Base-by-base conservation (phyloP, 352 stramenopile species). In the Phytophthora hybrid region DNA sequence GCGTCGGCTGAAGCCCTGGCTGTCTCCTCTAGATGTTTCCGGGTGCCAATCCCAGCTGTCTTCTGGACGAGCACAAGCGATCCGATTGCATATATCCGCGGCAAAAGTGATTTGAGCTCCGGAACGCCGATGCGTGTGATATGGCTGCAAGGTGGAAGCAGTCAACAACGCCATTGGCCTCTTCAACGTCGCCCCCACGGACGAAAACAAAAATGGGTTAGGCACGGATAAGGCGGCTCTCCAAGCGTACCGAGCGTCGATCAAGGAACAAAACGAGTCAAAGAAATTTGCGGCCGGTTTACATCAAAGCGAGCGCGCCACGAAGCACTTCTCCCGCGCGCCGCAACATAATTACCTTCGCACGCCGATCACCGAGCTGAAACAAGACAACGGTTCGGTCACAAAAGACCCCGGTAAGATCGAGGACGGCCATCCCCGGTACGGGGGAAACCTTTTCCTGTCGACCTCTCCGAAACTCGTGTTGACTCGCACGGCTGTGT, bases 221-320 rank as follows among this genome's bases (percentile, higher is more conserved):
- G 26, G 60, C 1, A 49, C 64, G 53, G 21, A 37, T 14, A 70
- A 65, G 18, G n/a, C 21, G 14, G 11, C 37, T 47, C 26, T 69
- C 3, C 37, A 53, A 5, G 44, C 58, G 0, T 26, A 69, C 26
- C 37, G 32, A 1, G 52, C 41, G 0, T 29, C 8, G 1, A 47
- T 73, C 18, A 52, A 77, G 32, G 31, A 58, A 6, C 41, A 58
- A 0, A 71, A 66, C 9, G 21, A 72, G 51, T 44, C 14, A 14
- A 69, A 69, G 53, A 73, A 69, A 21, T 63, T 73, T 63, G 59
- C 63, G 9, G 62, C 58, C 0, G 70, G 73, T 32, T 41, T 69
- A 46, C 63, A 66, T 10, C 29, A 61, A 0, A 70, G 52, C 21
- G 59, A 77, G 21, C 63, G 64, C 0, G 10, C 63, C 1, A 67